Evolutionary conservation across 2,329 filamentous ascomycete species (phyloP).

Genomic region (Hypoxylon sp.): DNA sequence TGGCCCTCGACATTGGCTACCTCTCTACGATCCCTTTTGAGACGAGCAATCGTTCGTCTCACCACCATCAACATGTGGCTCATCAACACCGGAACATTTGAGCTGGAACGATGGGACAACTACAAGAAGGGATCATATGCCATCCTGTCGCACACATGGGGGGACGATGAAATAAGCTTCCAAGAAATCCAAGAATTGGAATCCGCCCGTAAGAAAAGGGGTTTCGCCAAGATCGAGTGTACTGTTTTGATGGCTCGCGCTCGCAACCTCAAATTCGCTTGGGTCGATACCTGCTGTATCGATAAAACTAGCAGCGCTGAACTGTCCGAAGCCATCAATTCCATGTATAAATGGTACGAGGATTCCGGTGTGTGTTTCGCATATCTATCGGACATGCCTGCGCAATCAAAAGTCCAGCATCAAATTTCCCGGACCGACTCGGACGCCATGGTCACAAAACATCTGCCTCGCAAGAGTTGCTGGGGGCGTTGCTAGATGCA

Average conservation of each 20-base stretch:
- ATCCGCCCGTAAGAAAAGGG: not conserved
- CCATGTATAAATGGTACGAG: too few species aligned
- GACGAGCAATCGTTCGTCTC: not conserved
- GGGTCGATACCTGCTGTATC: constrained; percentile 51
- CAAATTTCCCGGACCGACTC: too few species aligned
- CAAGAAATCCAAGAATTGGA: constrained; percentile 44
- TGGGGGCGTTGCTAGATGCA: not conserved
- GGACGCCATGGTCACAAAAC: not conserved
- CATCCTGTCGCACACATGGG: constrained; percentile 58
- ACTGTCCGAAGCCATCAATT: too few species aligned
- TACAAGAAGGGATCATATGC: constrained; percentile 46
- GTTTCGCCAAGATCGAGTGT: constrained; percentile 41
- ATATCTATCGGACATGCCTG: too few species aligned
- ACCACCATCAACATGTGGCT: constrained; percentile 1
- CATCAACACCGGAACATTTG: constrained; percentile 4
- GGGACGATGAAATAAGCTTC: constrained; percentile 51
- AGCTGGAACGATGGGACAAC: not conserved
- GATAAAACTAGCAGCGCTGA: constrained; percentile 35
- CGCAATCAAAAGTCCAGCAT: not conserved
- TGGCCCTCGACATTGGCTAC: too few species aligned
- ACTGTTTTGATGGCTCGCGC: constrained; percentile 31
- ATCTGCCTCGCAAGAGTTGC: not conserved
- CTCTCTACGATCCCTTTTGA: too few species aligned
- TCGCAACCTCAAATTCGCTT: constrained; percentile 38
- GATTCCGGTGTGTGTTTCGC: too few species aligned